Conservation (phyloP, 306 rosid genomes). For the Betula pendula region DNA sequence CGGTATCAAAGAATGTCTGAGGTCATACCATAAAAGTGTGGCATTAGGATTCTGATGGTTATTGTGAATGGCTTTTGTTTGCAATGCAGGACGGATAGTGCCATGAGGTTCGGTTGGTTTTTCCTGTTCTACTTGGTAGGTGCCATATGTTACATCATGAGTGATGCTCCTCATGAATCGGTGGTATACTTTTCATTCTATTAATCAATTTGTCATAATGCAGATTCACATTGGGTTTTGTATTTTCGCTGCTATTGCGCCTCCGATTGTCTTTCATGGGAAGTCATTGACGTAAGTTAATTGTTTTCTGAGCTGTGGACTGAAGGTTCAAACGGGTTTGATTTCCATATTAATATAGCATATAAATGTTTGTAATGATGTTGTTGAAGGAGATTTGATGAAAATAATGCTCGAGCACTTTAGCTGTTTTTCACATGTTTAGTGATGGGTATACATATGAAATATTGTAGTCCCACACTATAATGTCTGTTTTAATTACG, state of each 20-base stretch:
- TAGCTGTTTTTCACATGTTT: neutral
- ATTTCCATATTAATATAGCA: conserved; percentile 14
- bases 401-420: neutral
- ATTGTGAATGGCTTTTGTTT: conserved; percentile 9
- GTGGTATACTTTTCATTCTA: conserved; percentile 24
- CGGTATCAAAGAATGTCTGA: neutral
- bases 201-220: conserved; percentile 38
- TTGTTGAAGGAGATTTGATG: conserved; percentile 16
- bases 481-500: too few species aligned
- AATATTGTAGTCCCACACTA: neutral
- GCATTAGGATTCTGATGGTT: conserved; percentile 17
- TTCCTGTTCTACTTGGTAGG: conserved; percentile 92
- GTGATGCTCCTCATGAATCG: neutral
- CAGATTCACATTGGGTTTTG: conserved; percentile 92
- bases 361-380: conserved; percentile 4
- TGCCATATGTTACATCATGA: conserved; percentile 21
- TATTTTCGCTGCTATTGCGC: conserved; percentile 93
- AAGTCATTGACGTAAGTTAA: conserved; percentile 86
- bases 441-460: neutral
- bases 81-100: conserved; percentile 92
- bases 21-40: neutral
- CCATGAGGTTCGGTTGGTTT: conserved; percentile 92
- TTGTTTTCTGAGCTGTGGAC: conserved; percentile 12
- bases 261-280: conserved; percentile 94
- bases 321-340: conserved; percentile 12